Evolutionary conservation across 352 stramenopile genomes (phyloP).

Genomic region (Phytophthora tentaculata): DNA sequence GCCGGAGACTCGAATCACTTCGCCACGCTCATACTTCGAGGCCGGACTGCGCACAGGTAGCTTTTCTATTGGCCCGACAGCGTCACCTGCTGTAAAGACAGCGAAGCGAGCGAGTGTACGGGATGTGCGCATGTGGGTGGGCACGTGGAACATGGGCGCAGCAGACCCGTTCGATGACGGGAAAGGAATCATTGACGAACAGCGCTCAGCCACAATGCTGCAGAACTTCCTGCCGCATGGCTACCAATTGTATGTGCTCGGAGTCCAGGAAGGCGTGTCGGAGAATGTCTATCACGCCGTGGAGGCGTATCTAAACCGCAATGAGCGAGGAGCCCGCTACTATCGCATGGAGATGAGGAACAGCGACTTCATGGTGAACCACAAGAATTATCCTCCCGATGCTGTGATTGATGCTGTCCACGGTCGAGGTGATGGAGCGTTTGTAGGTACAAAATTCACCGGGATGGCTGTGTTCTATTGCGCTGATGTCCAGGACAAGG

Average conservation of each 20-base stretch:
- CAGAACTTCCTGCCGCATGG: slow-evolving; percentile 77
- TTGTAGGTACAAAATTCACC: slow-evolving; percentile 88
- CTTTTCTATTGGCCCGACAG: slow-evolving; percentile 38
- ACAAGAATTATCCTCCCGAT: slow-evolving; percentile 72
- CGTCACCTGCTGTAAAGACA: slow-evolving; percentile 22
- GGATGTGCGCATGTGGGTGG: slow-evolving; percentile 83
- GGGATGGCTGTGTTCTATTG: slow-evolving; percentile 83
- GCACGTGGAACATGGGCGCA: slow-evolving; percentile 89
- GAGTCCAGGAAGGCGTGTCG: slow-evolving; percentile 85
- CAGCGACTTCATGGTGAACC: slow-evolving; percentile 65
- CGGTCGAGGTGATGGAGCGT: slow-evolving; percentile 79
- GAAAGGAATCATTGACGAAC: slow-evolving; percentile 77
- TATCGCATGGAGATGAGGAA: slow-evolving; percentile 82
- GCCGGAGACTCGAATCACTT: slow-evolving; percentile 48
- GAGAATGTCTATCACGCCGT: slow-evolving; percentile 88
- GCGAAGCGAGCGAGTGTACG: slow-evolving; percentile 44
- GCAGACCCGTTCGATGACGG: slow-evolving; percentile 81
- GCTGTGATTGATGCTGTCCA: slow-evolving; percentile 82
- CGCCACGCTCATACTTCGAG: slow-evolving; percentile 71
- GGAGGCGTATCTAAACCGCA: slow-evolving; percentile 79
- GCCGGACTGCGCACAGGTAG: slow-evolving; percentile 51
- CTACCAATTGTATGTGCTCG: slow-evolving; percentile 89
- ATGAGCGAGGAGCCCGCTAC: slow-evolving; percentile 61
- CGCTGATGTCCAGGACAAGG: slow-evolving; percentile 52
- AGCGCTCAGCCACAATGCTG: slow-evolving; percentile 73